Evolutionary conservation across 2,329 filamentous ascomycete species (phyloP), one percentile per base, ranked within the genome.

Genomic region (Acrocalymma vagum): DNA sequence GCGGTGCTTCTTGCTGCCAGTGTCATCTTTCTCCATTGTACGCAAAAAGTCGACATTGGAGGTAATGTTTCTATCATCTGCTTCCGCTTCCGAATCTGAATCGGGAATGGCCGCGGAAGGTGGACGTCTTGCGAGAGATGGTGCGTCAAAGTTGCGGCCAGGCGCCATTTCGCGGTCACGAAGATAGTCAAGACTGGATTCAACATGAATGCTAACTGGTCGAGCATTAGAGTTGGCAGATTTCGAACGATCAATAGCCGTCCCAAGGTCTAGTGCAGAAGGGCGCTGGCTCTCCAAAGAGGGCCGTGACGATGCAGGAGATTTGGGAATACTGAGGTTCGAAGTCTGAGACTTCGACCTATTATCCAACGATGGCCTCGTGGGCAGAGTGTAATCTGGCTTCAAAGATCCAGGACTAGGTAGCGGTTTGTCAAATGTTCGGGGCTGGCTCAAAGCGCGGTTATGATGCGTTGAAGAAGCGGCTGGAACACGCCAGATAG

Each of bases 11-110:
- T 70, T 84, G 80, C 29, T 82, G 2, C 76, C 71, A 6, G 45
- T 83, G 74, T 78, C 57, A 9, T 65, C 79, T 47, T 79, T 77
- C 59, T 95, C 90, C 71, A 88, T 85, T 2, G 84, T 85, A 26
- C 88, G 85, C 13, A 96, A 75, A 60, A 90, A 95, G 28, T 94
- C 90, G 15, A 95, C 82, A 55, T 94, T 90, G 2, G 88, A 92
- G 45, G 85, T 74, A 50, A 94, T 88, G 42, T 82, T 85, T 33
- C 76, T 80, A 13, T 85, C 82, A n/a, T 85, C 82, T 5, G 74
- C 69, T 2, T 78, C 51, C 66, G 71, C 36, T 59, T 76, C 44
- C 3, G 63, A 58, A 21, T 76, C 44, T 3, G 63, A 58, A 21
- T 72, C 67, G 36, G 65, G 48, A 18, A 68, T 41, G 18, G 63